Percentiles rank a stretch among this genome's conserved stretches.
phyloP scores from a whole-genome alignment of 352 stramenopile genomes.

The Phytophthora citrophthora region DNA sequence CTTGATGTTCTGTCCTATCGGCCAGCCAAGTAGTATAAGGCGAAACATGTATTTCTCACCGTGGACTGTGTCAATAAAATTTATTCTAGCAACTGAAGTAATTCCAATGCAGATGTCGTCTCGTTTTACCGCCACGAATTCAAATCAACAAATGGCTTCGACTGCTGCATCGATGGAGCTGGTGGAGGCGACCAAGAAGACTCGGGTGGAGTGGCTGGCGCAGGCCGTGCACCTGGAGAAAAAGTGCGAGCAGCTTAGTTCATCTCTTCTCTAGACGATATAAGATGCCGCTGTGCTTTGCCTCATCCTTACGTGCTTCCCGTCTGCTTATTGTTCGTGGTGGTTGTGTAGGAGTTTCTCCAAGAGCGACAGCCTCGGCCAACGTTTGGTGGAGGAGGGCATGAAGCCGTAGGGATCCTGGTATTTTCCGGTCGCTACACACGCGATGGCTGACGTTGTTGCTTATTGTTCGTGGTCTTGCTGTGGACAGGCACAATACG shows the following conservation, averaged over 20 bases:
- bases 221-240: slow-evolving; percentile 40
- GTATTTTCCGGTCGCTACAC: too few relatives aligned
- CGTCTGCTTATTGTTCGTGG: slow-evolving; percentile 22
- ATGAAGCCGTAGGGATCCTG: slow-evolving; percentile 24
- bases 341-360: slow-evolving; percentile 38
- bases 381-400: slow-evolving; percentile 39
- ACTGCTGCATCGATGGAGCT: slow-evolving; percentile 14
- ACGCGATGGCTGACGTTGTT: slow-evolving; percentile 1
- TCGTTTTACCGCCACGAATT: too few relatives aligned
- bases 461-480: neutral
- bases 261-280: too few relatives aligned
- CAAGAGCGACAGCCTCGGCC: slow-evolving; percentile 48
- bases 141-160: too few relatives aligned
- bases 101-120: too few relatives aligned
- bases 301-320: slow-evolving; percentile 10
- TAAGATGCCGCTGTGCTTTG: neutral
- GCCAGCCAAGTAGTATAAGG: slow-evolving; percentile 11
- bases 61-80: too few relatives aligned
- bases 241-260: slow-evolving; percentile 14
- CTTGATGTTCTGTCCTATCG: too few relatives aligned
- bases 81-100: too few relatives aligned
- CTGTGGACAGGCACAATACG: slow-evolving; percentile 39
- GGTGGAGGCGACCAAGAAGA: slow-evolving; percentile 42
- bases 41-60: neutral
- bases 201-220: slow-evolving; percentile 25